Conservation (phyloP, 208 protist species). For the Leishmania amazonensis region DNA sequence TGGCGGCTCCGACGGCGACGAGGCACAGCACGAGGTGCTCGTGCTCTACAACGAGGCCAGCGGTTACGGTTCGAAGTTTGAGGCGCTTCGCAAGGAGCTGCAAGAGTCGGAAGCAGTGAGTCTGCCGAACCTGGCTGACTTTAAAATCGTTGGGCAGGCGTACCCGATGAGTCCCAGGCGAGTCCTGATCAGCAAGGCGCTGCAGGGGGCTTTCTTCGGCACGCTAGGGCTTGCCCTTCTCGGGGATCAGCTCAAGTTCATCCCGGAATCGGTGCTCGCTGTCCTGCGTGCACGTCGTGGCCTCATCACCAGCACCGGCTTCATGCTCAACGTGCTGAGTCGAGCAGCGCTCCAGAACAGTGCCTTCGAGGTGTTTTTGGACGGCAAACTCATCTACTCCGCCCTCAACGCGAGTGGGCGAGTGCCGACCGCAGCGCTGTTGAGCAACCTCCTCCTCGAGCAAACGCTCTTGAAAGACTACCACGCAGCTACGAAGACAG, state of each 20-base stretch:
- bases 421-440: constrained; percentile 32
- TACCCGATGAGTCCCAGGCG: constrained; percentile 12
- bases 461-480: constrained; percentile 43
- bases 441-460: constrained; percentile 45
- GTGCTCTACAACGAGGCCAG: constrained; percentile 29
- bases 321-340: constrained; percentile 56
- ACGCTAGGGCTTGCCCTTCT: constrained; percentile 35
- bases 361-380: constrained; percentile 76
- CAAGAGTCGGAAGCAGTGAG: constrained; percentile 6
- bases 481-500: neutral
- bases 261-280: constrained; percentile 23
- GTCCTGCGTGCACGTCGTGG: constrained; percentile 33
- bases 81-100: constrained; percentile 22
- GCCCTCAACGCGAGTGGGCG: constrained; percentile 33
- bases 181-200: constrained; percentile 12
- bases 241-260: constrained; percentile 33
- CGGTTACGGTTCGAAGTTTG: constrained; percentile 16
- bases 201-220: constrained; percentile 24
- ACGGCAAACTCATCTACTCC: constrained; percentile 53
- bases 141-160: constrained; percentile 15
- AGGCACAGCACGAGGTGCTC: constrained; percentile 21
- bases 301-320: constrained; percentile 41
- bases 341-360: constrained; percentile 39
- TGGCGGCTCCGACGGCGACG: neutral
- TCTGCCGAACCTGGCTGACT: constrained; percentile 25